A percentile compares a stretch with the other conserved stretches of the same genome.
Evolutionary conservation across 306 rosid species (phyloP).

Genomic region (Trifolium subterraneum): DNA sequence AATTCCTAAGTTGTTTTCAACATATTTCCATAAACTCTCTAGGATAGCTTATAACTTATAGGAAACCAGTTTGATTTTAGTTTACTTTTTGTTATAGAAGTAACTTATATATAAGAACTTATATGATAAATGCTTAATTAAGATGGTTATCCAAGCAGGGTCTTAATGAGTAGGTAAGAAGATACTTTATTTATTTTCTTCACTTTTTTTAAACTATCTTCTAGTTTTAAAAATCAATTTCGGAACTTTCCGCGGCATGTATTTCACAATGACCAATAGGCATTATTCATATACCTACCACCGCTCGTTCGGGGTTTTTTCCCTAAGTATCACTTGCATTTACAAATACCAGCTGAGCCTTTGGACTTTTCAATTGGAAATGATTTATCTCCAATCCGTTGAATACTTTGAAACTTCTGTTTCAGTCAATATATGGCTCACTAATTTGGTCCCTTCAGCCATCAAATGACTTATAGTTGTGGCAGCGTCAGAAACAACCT

Average conservation of each 20-base stretch:
- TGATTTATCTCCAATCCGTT: constrained; percentile 13
- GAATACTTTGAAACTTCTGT: constrained; percentile 22
- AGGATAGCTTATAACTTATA: not conserved
- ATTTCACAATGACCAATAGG: too few relatives aligned
- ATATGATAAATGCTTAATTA: not conserved
- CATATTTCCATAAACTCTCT: not conserved
- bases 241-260: not conserved
- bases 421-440: constrained; percentile 11
- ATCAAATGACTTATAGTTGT: constrained; percentile 7
- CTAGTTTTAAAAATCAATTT: not conserved
- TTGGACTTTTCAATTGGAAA: constrained; percentile 19
- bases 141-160: not conserved
- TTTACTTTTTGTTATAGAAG: too few relatives aligned
- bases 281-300: too few relatives aligned
- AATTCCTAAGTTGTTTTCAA: not conserved
- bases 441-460: not conserved
- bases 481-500: constrained; percentile 11
- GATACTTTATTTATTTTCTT: not conserved
- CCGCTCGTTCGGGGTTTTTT: too few relatives aligned
- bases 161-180: not conserved
- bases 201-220: not conserved
- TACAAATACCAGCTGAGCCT: not conserved
- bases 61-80: not conserved
- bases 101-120: not conserved
- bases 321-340: constrained; percentile 3